Base-by-base conservation (phyloP, 257 asterid genomes). In the Solanum stenotomum region DNA sequence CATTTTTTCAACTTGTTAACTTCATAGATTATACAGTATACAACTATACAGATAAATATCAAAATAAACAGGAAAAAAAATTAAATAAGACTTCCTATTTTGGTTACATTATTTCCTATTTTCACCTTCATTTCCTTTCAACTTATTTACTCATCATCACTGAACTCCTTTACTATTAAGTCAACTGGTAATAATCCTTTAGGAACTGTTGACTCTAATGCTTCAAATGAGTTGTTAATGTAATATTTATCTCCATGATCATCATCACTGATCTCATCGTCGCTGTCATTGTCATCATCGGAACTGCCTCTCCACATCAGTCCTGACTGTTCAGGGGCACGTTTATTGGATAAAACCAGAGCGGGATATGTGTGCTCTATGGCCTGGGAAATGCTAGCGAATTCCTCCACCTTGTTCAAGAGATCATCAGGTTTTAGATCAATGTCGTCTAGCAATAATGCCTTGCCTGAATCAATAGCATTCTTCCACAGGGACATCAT, bases 181-280 rank as follows among this genome's bases (percentile, higher is more conserved):
- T 97, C 99, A 88, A 96, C 87, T 44, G 98, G 98, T 88, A 97
- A 93, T 25, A 95, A 93, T 89, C 99, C 99, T 18, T 88, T 68
- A 85, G 98, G 98, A 74, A 87, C 86, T 4, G 92, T 85, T 11
- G 95, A 89, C 34, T 91, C 93, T 3, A 79, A 76, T 20, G n/a
- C 95, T 84, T 91, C 96, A 70, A 94, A 93, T 2, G 93, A 79
- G 71, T 88, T 93, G 49, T 91, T 81, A 20, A 92, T 88, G 38
- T 84, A 65, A 46, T 74, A 61, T 46, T 89, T 87, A 88, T 89
- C 92, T 35, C 88, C 90, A 49, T 76, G 68, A 23, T 87, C 84
- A 18, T 88, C 92, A 40, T 70, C 89, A 38, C 76, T 67, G 25
- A 33, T 77, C 70, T 92, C 93, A 35, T 90, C 91, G 83, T 93